A percentile compares a stretch with the other conserved stretches of the same genome.
These are phyloP conservation scores for Geotrichum cucujoidarum DNA, from an alignment of 1,139 yeast species.

Conservation along the genomic window DNA sequence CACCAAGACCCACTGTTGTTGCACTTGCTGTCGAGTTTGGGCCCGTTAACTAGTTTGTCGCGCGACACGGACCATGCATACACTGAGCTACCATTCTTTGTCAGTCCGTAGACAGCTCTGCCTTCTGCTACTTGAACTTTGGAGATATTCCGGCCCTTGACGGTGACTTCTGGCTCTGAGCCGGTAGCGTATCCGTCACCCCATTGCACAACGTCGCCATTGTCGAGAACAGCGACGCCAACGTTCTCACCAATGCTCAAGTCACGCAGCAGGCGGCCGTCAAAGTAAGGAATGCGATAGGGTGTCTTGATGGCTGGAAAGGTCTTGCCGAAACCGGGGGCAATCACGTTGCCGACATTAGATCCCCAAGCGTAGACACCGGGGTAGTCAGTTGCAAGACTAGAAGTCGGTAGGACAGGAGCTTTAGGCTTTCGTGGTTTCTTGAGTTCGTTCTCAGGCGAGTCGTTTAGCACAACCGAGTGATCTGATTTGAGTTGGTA, in stretches of 20 bases:
- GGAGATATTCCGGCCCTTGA: constrained; percentile 45
- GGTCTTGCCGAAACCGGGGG: constrained; percentile 28
- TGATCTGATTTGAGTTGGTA: background rate
- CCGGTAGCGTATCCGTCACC: constrained; percentile 38
- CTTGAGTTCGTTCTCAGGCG: background rate
- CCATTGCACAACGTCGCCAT: constrained; percentile 78
- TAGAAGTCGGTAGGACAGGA: constrained; percentile 4
- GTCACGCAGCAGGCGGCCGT: constrained; percentile 54
- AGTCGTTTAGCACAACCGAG: constrained; percentile 9
- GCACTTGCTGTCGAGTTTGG: constrained; percentile 7
- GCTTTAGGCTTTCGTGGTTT: constrained; percentile 7
- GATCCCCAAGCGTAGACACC: constrained; percentile 55
- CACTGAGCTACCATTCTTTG: constrained; percentile 42
- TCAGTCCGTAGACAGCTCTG: constrained; percentile 51
- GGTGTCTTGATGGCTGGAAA: constrained; percentile 44
- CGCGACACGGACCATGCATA: constrained; percentile 22
- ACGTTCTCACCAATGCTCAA: constrained; percentile 51
- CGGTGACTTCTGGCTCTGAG: constrained; percentile 36
- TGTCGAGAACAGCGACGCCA: constrained; percentile 58
- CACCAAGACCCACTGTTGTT: constrained; percentile 13
- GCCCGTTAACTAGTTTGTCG: constrained; percentile 13
- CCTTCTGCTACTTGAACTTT: constrained; percentile 51
- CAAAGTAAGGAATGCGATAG: constrained; percentile 57
- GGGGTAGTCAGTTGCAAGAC: constrained; percentile 32
- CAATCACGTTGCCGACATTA: constrained; percentile 43